Conservation (phyloP, 139 green algal genomes). For the Picochlorum sp. region DNA sequence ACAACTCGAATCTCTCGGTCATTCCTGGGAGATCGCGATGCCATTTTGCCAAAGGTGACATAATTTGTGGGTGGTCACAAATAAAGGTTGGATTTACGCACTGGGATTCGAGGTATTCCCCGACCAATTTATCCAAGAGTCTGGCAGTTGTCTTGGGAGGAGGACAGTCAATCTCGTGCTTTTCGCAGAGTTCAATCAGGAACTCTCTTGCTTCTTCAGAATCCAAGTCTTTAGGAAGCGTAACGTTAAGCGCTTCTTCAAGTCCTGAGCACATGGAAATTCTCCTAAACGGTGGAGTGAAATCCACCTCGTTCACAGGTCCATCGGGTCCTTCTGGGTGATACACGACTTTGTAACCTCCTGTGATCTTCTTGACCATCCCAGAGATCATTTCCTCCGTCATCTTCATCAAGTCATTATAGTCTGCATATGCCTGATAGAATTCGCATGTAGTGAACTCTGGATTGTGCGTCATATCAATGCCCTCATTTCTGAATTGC, state of each 20-base stretch:
- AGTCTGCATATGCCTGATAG: slow-evolving; percentile 97
- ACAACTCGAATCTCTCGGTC: slow-evolving; percentile 99
- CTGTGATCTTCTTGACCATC: slow-evolving; percentile 87
- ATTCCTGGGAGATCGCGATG: slow-evolving; percentile 69
- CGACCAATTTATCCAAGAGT: slow-evolving; percentile 98
- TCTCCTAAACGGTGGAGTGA: slow-evolving; percentile 83
- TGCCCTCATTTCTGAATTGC: slow-evolving; percentile 94
- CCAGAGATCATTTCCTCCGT: slow-evolving; percentile 89
- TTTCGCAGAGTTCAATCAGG: slow-evolving; percentile 54
- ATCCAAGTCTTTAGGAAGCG: slow-evolving; percentile 65
- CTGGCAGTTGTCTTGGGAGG: slow-evolving; percentile 82
- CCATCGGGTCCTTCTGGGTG: slow-evolving; percentile 82
- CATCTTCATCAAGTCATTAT: slow-evolving; percentile 95
- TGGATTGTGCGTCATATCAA: slow-evolving; percentile 99
- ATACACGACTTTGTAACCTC: slow-evolving; percentile 90
- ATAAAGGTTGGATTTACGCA: slow-evolving; percentile 97
- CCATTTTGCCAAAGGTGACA: slow-evolving; percentile 97
- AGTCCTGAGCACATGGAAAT: slow-evolving; percentile 72
- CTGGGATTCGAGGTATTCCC: slow-evolving; percentile 91
- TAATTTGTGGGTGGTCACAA: slow-evolving; percentile 98
- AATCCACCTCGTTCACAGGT: slow-evolving; percentile 88
- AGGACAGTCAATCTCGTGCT: slow-evolving; percentile 74
- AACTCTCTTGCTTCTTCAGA: slow-evolving; percentile 50
- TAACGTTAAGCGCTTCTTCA: slow-evolving; percentile 65
- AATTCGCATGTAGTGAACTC: slow-evolving; percentile 99